Evolutionary conservation across 139 green algal genomes (phyloP), one percentile per base, ranked within the genome.

Genomic region (Gonium pectorale): DNA sequence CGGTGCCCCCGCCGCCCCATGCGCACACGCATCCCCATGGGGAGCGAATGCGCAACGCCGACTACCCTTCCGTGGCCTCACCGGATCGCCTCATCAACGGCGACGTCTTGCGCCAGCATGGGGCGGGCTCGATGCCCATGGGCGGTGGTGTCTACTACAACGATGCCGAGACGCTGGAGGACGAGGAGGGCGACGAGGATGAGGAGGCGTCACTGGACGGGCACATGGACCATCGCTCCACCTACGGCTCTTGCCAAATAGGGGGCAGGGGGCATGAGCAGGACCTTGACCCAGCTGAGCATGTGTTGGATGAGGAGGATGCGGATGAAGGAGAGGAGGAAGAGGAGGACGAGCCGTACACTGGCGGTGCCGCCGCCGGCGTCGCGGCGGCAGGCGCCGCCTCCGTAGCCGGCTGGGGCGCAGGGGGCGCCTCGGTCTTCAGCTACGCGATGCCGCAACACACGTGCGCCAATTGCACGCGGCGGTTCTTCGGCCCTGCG

Each of bases 401-500:
- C 13, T 24, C 27, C 17, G 24, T 26, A 40, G 21, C 38, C 46
- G 35, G 59, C 67, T 37, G 43, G 51, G 29, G 31, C n/a, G 26
- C 33, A 15, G 49, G 24, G 43, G 46, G 41, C 62, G 31, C 67
- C 52, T 33, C 27, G 38, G 35, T 59, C 46, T 4, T 17, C 62
- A 9, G 31, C 49, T 68, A 63, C 43, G 37, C 26, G 1, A 21
- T 41, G 31, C 24, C 52, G 38, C 81, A 68, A 5, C 41, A 60
- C 62, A 46, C 62, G 38, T 88, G 83, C 64, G 46, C 63, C 72
- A 84, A 88, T 73, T 88, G 83, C 73, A 88, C 83, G 33, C 69
- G 78, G 38, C 64, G 73, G 38, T 67, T 88, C 33, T 72, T 52
- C 38, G 67, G 80, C 40, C 7, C 15, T 19, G 52, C 44, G 52